phyloP scores from a whole-genome alignment of 441 rosid genomes.

The Isatis lusitanica region DNA sequence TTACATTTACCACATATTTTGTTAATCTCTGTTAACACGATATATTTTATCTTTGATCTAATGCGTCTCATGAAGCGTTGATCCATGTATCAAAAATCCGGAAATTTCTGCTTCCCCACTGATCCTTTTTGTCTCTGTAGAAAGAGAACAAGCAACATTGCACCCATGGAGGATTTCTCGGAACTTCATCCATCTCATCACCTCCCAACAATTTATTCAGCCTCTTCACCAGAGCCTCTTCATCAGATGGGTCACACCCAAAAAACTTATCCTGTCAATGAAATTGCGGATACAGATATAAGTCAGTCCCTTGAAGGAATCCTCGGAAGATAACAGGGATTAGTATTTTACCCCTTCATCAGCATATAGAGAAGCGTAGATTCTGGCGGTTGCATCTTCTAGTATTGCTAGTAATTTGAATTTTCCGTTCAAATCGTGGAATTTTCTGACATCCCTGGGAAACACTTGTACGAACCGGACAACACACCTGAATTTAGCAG shows the following conservation, averaged over 20 bases:
- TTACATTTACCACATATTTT: background rate
- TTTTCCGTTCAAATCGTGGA: constrained; percentile 10
- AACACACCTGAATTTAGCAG: constrained; percentile 32
- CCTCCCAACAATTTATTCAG: constrained; percentile 24
- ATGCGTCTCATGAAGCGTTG: background rate
- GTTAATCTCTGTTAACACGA: background rate
- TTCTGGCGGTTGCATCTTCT: constrained; percentile 36
- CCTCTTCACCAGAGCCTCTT: constrained; percentile 12
- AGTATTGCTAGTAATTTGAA: constrained; percentile 14
- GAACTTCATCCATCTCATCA: constrained; percentile 3
- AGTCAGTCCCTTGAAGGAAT: background rate
- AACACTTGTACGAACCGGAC: constrained; percentile 35
- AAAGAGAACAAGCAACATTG: constrained; percentile 36
- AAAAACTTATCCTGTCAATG: constrained; percentile 29
- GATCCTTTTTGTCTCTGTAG: constrained; percentile 29
- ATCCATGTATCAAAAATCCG: constrained; percentile 35
- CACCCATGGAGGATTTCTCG: constrained; percentile 37
- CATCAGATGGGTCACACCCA: constrained; percentile 26
- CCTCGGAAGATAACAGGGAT: background rate
- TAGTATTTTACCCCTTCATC: constrained; percentile 30
- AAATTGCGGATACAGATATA: background rate
- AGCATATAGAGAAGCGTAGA: constrained; percentile 30
- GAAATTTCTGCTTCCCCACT: constrained; percentile 36
- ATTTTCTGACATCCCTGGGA: constrained; percentile 19
- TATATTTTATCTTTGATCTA: background rate